Conservation (phyloP, 176 grass and related monocot genomes). For the Metroxylon sagu region DNA sequence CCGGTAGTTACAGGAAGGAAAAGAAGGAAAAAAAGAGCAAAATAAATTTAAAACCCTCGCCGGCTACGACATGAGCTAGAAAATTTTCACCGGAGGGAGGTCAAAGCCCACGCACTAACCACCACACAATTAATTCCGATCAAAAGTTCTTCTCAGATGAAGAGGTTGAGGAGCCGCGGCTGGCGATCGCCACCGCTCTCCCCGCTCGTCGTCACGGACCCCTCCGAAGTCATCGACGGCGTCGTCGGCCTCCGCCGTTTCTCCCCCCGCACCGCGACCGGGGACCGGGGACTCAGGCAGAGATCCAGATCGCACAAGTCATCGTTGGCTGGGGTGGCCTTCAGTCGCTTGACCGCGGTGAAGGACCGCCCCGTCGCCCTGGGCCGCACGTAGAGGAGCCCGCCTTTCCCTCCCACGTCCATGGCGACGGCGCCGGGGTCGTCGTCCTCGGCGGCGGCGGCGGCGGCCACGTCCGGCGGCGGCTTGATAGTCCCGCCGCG, state of each 20-base stretch:
- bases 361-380: constrained; percentile 8
- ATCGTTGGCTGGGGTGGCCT: background rate
- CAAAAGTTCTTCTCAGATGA: constrained; percentile 28
- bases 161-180: constrained; percentile 66
- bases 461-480: constrained; percentile 33
- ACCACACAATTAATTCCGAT: too few species aligned
- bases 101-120: background rate
- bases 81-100: background rate
- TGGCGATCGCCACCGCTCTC: constrained; percentile 11
- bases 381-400: constrained; percentile 19
- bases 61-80: constrained; percentile 10
- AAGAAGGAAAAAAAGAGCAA: constrained; percentile 3
- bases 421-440: background rate
- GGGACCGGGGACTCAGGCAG: constrained; percentile 28
- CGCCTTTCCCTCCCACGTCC: background rate
- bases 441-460: background rate
- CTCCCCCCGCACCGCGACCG: constrained; percentile 4
- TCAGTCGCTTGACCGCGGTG: background rate
- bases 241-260: constrained; percentile 29
- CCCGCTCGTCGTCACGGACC: constrained; percentile 55
- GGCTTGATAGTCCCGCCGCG: constrained; percentile 53
- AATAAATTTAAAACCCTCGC: constrained; percentile 27
- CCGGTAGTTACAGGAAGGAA: constrained; percentile 25
- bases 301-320: constrained; percentile 48
- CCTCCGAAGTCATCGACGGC: constrained; percentile 70